Percentiles rank a stretch among this genome's conserved stretches.
Evolutionary conservation across 345 rosid species (phyloP).

Genomic region (Salix brachista): DNA sequence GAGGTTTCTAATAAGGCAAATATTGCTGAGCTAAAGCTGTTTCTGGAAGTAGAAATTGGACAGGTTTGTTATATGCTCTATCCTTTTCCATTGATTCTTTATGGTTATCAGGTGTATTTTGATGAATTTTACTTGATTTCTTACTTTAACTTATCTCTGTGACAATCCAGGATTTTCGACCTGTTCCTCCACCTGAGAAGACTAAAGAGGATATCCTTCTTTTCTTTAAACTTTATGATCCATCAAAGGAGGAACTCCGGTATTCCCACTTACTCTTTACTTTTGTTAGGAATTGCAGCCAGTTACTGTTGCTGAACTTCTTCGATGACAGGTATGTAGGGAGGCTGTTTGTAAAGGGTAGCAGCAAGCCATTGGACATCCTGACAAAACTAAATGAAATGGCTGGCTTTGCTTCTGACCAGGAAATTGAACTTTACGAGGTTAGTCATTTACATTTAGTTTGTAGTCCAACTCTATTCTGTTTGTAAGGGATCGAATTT

Average conservation of each 20-base stretch:
- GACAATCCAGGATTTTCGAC: conserved; percentile 60
- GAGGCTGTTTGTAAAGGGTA: conserved; percentile 71
- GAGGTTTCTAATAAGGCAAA: conserved; percentile 74
- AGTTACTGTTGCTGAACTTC: neutral
- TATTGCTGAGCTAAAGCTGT: conserved; percentile 82
- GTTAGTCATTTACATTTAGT: conserved; percentile 31
- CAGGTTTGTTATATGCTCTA: conserved; percentile 42
- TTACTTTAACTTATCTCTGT: neutral
- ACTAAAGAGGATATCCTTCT: conserved; percentile 75
- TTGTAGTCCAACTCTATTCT: neutral
- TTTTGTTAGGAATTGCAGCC: neutral
- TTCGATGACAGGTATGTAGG: conserved; percentile 65
- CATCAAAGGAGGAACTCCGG: conserved; percentile 79
- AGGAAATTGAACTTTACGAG: conserved; percentile 87
- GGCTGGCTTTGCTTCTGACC: conserved; percentile 87
- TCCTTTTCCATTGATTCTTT: neutral
- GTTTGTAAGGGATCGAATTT: neutral
- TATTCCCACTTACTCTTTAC: conserved; percentile 12
- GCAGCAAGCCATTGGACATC: conserved; percentile 75
- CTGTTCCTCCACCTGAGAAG: conserved; percentile 60
- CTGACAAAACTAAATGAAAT: conserved; percentile 65
- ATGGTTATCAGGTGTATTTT: neutral
- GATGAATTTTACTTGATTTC: neutral
- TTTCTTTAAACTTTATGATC: conserved; percentile 89
- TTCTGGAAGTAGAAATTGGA: conserved; percentile 81